phyloP scores from a whole-genome alignment of 495 filamentous ascomycete genomes.

The Talaromyces nanjingensis region DNA sequence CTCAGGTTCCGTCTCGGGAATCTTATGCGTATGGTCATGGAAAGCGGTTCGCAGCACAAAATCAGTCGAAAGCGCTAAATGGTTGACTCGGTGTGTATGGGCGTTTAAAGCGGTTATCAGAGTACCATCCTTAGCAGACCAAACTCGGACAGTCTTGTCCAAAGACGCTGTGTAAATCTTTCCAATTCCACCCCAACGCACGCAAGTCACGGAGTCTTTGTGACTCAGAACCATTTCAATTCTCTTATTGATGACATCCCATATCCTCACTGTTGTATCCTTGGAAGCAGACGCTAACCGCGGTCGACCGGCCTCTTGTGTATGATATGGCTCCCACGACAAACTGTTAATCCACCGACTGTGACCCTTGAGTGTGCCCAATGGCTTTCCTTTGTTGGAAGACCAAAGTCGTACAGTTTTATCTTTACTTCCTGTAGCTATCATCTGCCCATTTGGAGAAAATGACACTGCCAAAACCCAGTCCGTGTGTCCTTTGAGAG shows the following conservation, averaged over 20 bases:
- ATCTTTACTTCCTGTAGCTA: constrained; percentile 93
- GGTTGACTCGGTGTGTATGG: constrained; percentile 95
- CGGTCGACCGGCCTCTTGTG: constrained; percentile 65
- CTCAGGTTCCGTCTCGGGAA: constrained; percentile 60
- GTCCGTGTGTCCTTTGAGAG: constrained; percentile 84
- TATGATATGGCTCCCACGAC: constrained; percentile 92
- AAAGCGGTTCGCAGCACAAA: constrained; percentile 82
- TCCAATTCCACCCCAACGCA: constrained; percentile 89
- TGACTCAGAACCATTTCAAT: constrained; percentile 84
- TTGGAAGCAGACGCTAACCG: constrained; percentile 84
- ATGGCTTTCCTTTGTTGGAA: constrained; percentile 66
- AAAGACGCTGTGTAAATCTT: constrained; percentile 84
- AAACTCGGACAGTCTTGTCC: constrained; percentile 89
- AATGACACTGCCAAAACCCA: constrained; percentile 89
- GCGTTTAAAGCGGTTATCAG: constrained; percentile 69
- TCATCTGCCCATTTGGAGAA: constrained; percentile 71
- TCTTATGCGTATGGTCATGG: constrained; percentile 72
- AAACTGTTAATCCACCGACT: constrained; percentile 83
- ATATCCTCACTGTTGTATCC: constrained; percentile 83
- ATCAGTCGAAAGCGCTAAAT: constrained; percentile 90
- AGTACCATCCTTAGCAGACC: constrained; percentile 73
- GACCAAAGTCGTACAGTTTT: constrained; percentile 90
- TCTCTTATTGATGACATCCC: constrained; percentile 70
- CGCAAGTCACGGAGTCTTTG: constrained; percentile 79
- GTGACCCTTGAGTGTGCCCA: constrained; percentile 84